Base-by-base conservation (phyloP, 2,329 filamentous ascomycete genomes). In the Claviceps spartinae region DNA sequence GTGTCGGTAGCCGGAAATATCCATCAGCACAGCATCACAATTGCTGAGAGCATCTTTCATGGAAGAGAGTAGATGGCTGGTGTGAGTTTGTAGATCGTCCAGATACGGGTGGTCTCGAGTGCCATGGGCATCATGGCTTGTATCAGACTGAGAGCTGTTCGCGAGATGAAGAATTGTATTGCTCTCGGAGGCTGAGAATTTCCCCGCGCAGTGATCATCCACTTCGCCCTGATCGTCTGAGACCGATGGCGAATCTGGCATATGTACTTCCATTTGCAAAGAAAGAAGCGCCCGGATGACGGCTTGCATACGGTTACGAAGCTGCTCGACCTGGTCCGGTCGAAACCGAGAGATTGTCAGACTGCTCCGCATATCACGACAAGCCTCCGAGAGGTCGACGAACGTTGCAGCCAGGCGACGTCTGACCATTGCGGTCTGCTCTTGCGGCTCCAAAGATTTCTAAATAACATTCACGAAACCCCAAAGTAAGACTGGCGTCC, bases 351-450 rank as follows among this genome's bases (percentile, higher is more conserved):
- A 78, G 4, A 80, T 63, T 1, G 77, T 76, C n/a, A 79, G 69
- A 51, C 81, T 78, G 50, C 79, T 70, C 13, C 70, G 69, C 54
- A 81, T 69, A 57, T 82, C 78, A 60, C 78, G 70, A 54, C 77
- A 73, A 2, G 73, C 73, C 55, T 77, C 69, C 14, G 78, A 79
- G 51, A 81, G 66, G 52, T 76, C 71, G 54, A 81, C 75, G 53
- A 79, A 79, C 0, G 72, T 69, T 54, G 69, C 71, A 4, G 72
- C 70, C 18, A 82, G 63, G 40, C 69, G 66, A 44, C 73, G 67
- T 36, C 73, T 69, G 3, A 55, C 66, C 47, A 56, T 60, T 46
- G 66, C 61, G 48, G 60, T 61, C 2, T 18, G 61, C 59, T 2
- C 59, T 61, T 22, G 65, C 63, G 11, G 65, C 60, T 18, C 62